Percentiles rank a stretch among this genome's conserved stretches.
These are phyloP conservation scores for Diplodia intermedia DNA, from an alignment of 2,329 filamentous ascomycete species.

Conservation along the genomic window DNA sequence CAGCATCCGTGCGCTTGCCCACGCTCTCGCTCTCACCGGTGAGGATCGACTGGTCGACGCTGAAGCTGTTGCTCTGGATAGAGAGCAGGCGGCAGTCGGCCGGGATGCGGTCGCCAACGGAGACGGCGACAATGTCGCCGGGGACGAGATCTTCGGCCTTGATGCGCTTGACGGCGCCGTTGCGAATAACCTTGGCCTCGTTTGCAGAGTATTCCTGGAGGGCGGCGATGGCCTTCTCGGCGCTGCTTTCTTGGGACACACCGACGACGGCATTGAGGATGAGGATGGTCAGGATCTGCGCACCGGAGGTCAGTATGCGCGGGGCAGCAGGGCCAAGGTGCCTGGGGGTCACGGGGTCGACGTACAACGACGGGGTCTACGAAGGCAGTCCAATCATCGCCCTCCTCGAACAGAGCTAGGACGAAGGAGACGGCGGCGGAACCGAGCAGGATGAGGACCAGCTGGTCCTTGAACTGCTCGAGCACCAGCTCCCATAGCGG, in stretches of 20 bases:
- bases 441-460: conserved; percentile 91
- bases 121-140: conserved; percentile 85
- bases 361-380: conserved; percentile 93
- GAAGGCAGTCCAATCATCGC: conserved; percentile 94
- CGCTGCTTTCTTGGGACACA: conserved; percentile 97
- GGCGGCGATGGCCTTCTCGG: conserved; percentile 96
- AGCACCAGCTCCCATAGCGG: conserved; percentile 95
- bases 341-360: conserved; percentile 40
- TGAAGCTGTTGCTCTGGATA: conserved; percentile 97
- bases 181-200: conserved; percentile 89
- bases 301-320: conserved; percentile 27
- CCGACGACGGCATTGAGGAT: conserved; percentile 96
- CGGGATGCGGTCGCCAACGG: conserved; percentile 91
- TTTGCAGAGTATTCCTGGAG: conserved; percentile 99
- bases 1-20: conserved; percentile 73
- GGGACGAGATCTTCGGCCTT: conserved; percentile 98
- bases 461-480: conserved; percentile 98
- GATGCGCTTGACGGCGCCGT: conserved; percentile 79
- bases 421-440: conserved; percentile 94
- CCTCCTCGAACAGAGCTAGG: conserved; percentile 89
- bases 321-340: conserved; percentile 27
- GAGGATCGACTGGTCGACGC: conserved; percentile 94
- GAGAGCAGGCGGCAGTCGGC: conserved; percentile 90
- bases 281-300: conserved; percentile 91
- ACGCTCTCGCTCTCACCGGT: conserved; percentile 99